phyloP scores from a whole-genome alignment of 768 basidiomycete genomes.

The Termitomyces sp. region DNA sequence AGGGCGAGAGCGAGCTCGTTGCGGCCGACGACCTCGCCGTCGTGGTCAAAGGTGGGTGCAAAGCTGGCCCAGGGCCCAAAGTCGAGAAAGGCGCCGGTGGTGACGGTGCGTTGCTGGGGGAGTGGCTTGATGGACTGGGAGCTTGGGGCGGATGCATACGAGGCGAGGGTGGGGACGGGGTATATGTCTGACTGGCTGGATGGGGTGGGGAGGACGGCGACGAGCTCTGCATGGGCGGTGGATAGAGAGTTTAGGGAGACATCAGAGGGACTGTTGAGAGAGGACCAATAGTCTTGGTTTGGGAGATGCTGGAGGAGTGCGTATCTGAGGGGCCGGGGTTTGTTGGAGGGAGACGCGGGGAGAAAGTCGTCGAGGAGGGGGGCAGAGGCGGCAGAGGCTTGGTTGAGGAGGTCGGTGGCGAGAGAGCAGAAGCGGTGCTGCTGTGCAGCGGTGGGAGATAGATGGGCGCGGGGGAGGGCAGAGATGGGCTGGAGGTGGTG shows the following conservation, averaged over 20 bases:
- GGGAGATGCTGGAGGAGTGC: constrained; percentile 80
- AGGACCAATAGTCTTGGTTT: constrained; percentile 75
- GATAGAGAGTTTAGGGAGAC: constrained; percentile 42
- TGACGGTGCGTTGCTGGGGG: constrained; percentile 48
- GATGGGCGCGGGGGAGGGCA: constrained; percentile 57
- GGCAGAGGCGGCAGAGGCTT: constrained; percentile 47
- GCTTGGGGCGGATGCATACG: constrained; percentile 45
- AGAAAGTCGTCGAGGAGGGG: constrained; percentile 41
- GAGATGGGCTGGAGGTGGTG: constrained; percentile 65
- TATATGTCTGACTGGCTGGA: constrained; percentile 29
- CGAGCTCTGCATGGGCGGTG: constrained; percentile 72
- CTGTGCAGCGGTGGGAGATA: constrained; percentile 58
- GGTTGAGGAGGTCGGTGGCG: constrained; percentile 66
- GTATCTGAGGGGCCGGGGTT: constrained; percentile 44
- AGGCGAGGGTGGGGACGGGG: constrained; percentile 46
- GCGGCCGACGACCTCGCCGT: constrained; percentile 67
- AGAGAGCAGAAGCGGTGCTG: constrained; percentile 74
- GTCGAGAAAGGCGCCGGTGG: constrained; percentile 68
- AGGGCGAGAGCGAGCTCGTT: constrained; percentile 55
- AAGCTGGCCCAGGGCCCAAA: constrained; percentile 75
- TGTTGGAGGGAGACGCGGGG: constrained; percentile 24
- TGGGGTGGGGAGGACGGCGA: constrained; percentile 66
- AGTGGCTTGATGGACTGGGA: constrained; percentile 34
- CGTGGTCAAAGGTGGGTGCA: constrained; percentile 75
- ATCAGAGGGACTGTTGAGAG: constrained; percentile 45